Base-by-base conservation (phyloP, 345 rosid species). In the Trapa incisa region DNA sequence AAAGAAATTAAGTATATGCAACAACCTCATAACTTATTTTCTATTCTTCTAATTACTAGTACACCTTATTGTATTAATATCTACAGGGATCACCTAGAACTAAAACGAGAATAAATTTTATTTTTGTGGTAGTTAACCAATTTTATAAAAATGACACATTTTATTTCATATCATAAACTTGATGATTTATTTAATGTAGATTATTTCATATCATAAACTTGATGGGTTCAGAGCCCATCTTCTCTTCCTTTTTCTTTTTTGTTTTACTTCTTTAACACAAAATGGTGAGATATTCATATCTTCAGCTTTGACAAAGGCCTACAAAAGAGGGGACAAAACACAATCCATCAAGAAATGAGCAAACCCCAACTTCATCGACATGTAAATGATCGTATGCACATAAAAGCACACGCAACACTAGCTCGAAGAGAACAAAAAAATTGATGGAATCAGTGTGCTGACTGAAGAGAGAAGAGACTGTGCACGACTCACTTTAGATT, bases 131-230 rank as follows among this genome's bases (percentile, higher is more conserved):
- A 22, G 29, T 22, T 22, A 22, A 22, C 29, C 29, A 22, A 22
- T 22, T 22, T 22, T 22, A 22, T 22, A 22, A 22, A 22, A 22
- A 22, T 22, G 29, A 22, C 29, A 22, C 29, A 22, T 22, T 22
- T 22, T 22, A 22, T 22, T 22, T 22, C 29, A 22, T 22, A 22
- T 22, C 29, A 22, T 22, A 22, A 22, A 22, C 29, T 22, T 22
- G 29, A 22, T 22, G 29, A 22, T 22, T 22, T 22, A 22, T 22
- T 22, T 22, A 22, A 22, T 22, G 29, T 91, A 61, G 87, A 84
- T 91, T 94, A 83, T 94, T 94, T 68, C 97, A 79, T 81, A 89
- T 94, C 97, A 22, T 22, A 22, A 22, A 22, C 29, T 22, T 22
- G 29, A 22, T 22, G 29, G 29, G 29, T 22, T 22, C 29, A 22